phyloP scores from a whole-genome alignment of 2,329 filamentous ascomycete genomes.

The Coniella vitis region DNA sequence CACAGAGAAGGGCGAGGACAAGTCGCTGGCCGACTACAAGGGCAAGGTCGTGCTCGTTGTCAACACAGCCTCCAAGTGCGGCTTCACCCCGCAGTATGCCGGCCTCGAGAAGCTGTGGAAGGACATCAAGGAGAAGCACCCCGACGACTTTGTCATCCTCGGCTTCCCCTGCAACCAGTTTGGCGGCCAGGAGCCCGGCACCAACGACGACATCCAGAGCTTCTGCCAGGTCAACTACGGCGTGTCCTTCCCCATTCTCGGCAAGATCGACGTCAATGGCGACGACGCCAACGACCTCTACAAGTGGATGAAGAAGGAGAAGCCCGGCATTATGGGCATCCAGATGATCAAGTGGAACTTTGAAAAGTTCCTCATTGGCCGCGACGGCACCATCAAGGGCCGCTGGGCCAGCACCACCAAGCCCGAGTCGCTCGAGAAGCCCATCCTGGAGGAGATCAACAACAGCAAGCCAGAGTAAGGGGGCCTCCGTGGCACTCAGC shows the following conservation, averaged over 20 bases:
- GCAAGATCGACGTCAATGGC: conserved; percentile 93
- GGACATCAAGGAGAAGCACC: conserved; percentile 59
- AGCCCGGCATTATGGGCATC: conserved; percentile 78
- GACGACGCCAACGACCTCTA: conserved; percentile 71
- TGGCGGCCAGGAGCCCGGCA: conserved; percentile 79
- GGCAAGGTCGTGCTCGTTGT: conserved; percentile 94
- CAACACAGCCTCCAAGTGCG: conserved; percentile 98
- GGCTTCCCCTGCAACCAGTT: conserved; percentile 99
- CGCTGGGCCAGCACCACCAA: conserved; percentile 86
- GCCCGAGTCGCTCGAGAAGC: conserved; percentile 70
- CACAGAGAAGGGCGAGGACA: conserved; percentile 66
- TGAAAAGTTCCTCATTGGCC: conserved; percentile 90
- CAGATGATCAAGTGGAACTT: conserved; percentile 99
- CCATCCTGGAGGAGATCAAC: conserved; percentile 68
- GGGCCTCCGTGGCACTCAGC: background rate
- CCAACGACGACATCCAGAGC: conserved; percentile 70
- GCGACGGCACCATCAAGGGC: conserved; percentile 77
- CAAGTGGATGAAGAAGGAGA: conserved; percentile 65
- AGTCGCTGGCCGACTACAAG: conserved; percentile 64
- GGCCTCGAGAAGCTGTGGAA: conserved; percentile 91
- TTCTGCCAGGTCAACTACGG: conserved; percentile 95
- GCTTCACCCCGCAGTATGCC: conserved; percentile 93
- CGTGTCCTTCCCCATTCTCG: conserved; percentile 83
- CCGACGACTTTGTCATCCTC: conserved; percentile 74
- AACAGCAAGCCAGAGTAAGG: conserved; percentile 39